A percentile compares a stretch with the other conserved stretches of the same genome.
Conservation (phyloP, 2,329 filamentous ascomycete species). For the Mariannaea sp. region DNA sequence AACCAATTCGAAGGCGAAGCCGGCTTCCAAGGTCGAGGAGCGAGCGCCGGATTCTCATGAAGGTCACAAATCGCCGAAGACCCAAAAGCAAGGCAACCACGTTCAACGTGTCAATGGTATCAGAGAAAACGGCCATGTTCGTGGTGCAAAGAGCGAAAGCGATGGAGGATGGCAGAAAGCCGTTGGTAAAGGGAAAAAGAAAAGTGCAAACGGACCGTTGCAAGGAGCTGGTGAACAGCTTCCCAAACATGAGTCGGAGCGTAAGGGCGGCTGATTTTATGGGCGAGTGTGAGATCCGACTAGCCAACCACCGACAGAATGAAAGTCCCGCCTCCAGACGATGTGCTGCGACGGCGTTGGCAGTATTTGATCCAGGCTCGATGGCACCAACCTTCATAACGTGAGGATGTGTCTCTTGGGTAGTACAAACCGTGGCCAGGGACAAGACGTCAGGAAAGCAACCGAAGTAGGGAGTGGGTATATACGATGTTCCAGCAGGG, state of each 20-base stretch:
- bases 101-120: slow-evolving; percentile 46
- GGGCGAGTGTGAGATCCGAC: slow-evolving; percentile 1
- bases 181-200: slow-evolving; percentile 53
- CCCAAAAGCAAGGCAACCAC: slow-evolving; percentile 35
- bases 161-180: slow-evolving; percentile 64
- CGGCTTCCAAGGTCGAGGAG: slow-evolving; percentile 12
- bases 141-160: slow-evolving; percentile 60
- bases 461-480: slow-evolving; percentile 15
- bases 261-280: slow-evolving; percentile 63
- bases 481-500: slow-evolving; percentile 10
- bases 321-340: background rate
- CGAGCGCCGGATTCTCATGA: slow-evolving; percentile 19
- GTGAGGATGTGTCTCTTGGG: slow-evolving; percentile 32
- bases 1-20: slow-evolving; percentile 29
- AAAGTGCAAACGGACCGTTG: slow-evolving; percentile 46
- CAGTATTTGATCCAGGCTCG: background rate
- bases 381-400: slow-evolving; percentile 19
- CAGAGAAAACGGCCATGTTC: slow-evolving; percentile 58
- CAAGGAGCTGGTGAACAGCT: slow-evolving; percentile 54
- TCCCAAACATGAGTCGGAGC: slow-evolving; percentile 63
- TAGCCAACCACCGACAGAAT: background rate
- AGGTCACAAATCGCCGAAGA: slow-evolving; percentile 32
- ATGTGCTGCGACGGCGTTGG: background rate
- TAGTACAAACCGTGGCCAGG: slow-evolving; percentile 22
- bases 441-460: slow-evolving; percentile 16